These are phyloP conservation scores for Anisogramma anomala DNA, from an alignment of 2,329 filamentous ascomycete species.

Conservation along the genomic window DNA sequence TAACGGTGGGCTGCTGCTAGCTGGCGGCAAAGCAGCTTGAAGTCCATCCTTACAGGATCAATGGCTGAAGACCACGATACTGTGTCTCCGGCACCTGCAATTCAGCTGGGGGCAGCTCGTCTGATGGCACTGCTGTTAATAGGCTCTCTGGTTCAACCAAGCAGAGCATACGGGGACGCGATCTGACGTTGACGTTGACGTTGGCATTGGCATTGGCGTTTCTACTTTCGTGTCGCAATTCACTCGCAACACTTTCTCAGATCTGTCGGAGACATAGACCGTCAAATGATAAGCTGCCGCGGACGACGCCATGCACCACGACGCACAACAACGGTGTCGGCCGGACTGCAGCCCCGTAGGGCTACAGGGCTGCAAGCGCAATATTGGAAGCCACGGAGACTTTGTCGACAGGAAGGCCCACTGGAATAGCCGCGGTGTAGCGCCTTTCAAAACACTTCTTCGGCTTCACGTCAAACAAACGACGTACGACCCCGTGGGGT, in stretches of 20 bases:
- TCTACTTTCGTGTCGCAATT: no score
- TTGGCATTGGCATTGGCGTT: no score
- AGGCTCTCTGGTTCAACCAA: slow-evolving; percentile 1
- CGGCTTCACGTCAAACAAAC: no score
- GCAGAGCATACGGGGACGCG: not conserved
- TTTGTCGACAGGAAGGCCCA: slow-evolving; percentile 2
- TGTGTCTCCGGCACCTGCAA: not conserved
- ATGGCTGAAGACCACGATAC: not conserved
- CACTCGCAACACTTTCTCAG: no score
- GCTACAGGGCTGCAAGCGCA: no score
- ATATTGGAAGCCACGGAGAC: not conserved
- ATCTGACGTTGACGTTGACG: no score
- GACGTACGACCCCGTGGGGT: no score
- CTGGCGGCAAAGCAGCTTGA: not conserved
- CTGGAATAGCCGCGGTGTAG: slow-evolving; percentile 10
- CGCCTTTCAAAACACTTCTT: slow-evolving; percentile 12
- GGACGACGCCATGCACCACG: not conserved
- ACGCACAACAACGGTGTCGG: slow-evolving; percentile 3
- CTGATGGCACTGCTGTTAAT: not conserved
- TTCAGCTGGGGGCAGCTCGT: not conserved
- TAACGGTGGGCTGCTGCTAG: slow-evolving; percentile 2
- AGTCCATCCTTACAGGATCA: not conserved
- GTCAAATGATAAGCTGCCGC: not conserved
- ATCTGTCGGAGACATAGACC: slow-evolving; percentile 3
- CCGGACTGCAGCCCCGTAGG: slow-evolving; percentile 7